These are phyloP conservation scores for Didymella exigua DNA, from an alignment of 2,329 filamentous ascomycete species.

Conservation along the genomic window DNA sequence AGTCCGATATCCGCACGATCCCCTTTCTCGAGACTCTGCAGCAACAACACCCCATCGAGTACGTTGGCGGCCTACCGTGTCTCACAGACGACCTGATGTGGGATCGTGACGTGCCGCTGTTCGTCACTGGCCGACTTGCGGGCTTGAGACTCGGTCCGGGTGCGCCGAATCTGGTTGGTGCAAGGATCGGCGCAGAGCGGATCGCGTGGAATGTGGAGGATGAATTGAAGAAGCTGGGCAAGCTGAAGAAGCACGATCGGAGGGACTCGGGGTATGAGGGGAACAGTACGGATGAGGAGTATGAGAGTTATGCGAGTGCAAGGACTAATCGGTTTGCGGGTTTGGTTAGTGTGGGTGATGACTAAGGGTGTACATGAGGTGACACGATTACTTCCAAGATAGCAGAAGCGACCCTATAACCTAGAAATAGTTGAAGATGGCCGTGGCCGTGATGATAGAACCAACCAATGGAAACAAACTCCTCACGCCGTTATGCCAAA, in stretches of 20 bases:
- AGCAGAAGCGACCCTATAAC: no score
- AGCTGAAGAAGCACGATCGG: constrained; percentile 14
- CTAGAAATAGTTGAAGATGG: no score
- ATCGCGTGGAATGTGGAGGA: constrained; percentile 74
- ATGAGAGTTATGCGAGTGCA: constrained; percentile 46
- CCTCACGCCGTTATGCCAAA: no score
- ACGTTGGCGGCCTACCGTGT: constrained; percentile 70
- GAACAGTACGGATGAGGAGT: constrained; percentile 29
- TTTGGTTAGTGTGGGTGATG: constrained; percentile 23
- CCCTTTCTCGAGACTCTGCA: constrained; percentile 67
- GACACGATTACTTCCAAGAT: no score
- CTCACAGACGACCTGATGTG: constrained; percentile 79
- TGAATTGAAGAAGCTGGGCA: constrained; percentile 48
- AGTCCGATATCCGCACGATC: constrained; percentile 65
- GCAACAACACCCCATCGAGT: constrained; percentile 64
- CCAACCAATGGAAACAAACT: no score
- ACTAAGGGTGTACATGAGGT: no score
- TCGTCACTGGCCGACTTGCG: constrained; percentile 71
- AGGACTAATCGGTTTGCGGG: constrained; percentile 52
- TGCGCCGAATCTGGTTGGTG: constrained; percentile 75
- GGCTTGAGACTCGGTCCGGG: constrained; percentile 72
- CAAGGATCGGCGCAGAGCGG: constrained; percentile 73
- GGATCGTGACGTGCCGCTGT: constrained; percentile 73
- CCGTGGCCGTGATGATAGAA: no score
- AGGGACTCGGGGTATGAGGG: constrained; percentile 12